Evolutionary conservation across 208 protist genomes (phyloP), one percentile per base, ranked within the genome.

Genomic region (Blastocrithidia nonstop): DNA sequence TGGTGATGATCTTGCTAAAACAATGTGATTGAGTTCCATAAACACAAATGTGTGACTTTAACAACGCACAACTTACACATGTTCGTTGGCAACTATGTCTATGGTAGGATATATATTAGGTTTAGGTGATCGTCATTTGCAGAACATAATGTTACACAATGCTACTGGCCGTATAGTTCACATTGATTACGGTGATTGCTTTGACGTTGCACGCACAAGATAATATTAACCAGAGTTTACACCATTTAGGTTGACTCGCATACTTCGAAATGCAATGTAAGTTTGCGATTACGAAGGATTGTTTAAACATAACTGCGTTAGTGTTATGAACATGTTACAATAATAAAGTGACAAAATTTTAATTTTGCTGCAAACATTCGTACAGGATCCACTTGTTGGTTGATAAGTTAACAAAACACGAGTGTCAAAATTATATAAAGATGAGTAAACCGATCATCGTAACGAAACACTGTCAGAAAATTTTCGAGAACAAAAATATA

Each of bases 101-200:
- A 99, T 99, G 95, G 97, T 96, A 15, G 95, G 95, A 21, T 96
- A 98, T 60, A 96, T 99, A 50, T 71, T 99, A 6, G 97, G 97
- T 9, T 79, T 99, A 9, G 98, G 98, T 43, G 98, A 99, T 74
- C 87, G 98, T 26, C 98, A 99, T 65, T 97, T 97, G 15, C 96
- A 82, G 26, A 99, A 99, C 71, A 69, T 99, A 8, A 99, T 99
- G 97, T 79, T 99, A 9, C 88, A 99, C 64, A 78, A 95, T 20
- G 77, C 91, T 51, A 97, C 95, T 37, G 97, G 98, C 38, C 94
- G 98, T 43, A 86, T 99, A 16, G 76, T 99, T 37, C 98, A 99
- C 80, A 99, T 99, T 66, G 98, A 99, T 83, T 99, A 99, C 78
- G 98, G 98, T 57, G 98, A 99, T 66, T 99, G 98, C 66, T 99